Conservation (phyloP, 495 filamentous ascomycete genomes). For the Pyrenula aspistea region DNA sequence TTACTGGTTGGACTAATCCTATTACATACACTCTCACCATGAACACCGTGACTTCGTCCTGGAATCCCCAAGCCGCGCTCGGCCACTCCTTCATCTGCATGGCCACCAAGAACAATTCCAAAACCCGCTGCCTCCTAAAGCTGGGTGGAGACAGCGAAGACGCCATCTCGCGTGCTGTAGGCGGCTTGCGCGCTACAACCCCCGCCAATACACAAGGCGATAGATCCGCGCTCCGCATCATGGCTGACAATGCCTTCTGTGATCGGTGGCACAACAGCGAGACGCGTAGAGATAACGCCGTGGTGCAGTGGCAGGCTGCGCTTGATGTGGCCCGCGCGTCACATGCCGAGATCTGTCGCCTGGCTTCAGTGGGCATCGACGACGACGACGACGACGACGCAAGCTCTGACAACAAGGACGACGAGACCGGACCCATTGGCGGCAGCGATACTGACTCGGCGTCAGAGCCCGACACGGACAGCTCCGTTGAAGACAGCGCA, state of each 20-base stretch:
- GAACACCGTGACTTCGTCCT: background rate
- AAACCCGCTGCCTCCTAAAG: background rate
- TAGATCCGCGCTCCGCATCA: background rate
- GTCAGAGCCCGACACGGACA: background rate
- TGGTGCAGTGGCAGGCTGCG: background rate
- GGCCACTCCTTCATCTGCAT: background rate
- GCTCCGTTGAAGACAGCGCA: background rate
- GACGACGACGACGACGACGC: background rate
- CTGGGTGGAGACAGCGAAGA: background rate
- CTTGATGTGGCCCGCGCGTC: background rate
- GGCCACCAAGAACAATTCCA: background rate
- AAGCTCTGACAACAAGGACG: background rate
- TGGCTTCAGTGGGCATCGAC: background rate
- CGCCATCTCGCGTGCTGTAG: background rate
- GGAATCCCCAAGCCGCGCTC: background rate
- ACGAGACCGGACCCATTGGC: background rate
- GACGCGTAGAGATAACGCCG: background rate
- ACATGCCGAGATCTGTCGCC: background rate
- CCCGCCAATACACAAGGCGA: background rate
- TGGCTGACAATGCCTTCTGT: background rate
- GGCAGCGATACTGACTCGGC: background rate
- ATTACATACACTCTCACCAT: background rate
- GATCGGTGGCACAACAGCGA: background rate
- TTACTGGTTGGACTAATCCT: background rate
- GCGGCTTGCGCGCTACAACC: background rate